Evolutionary conservation across 495 filamentous ascomycete genomes (phyloP).

Genomic region (Penicillium lagena): DNA sequence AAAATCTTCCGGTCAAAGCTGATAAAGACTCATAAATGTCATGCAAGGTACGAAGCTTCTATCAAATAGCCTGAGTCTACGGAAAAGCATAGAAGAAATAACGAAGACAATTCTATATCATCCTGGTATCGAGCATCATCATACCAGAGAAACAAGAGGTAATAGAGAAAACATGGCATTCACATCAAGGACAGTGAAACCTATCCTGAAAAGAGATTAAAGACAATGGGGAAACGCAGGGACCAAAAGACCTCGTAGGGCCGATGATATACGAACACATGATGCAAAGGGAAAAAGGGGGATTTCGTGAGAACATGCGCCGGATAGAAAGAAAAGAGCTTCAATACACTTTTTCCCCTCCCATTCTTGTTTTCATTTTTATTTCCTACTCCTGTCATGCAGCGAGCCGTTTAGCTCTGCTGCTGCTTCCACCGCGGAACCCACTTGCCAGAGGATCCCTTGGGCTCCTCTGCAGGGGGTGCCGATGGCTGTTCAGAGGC

Average conservation of each 20-base stretch:
- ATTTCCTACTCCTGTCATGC: not conserved
- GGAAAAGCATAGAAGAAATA: too few relatives aligned
- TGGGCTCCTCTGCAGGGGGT: constrained; percentile 23
- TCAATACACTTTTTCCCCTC: constrained; percentile 21
- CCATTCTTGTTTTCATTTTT: not conserved
- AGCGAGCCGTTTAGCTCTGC: constrained; percentile 24
- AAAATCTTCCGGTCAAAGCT: too few relatives aligned
- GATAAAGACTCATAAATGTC: too few relatives aligned
- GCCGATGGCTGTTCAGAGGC: constrained; percentile 10
- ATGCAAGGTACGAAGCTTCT: too few relatives aligned
- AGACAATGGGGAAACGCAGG: constrained; percentile 10
- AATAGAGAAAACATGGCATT: not conserved
- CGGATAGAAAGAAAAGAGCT: constrained; percentile 18
- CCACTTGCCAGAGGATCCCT: constrained; percentile 28
- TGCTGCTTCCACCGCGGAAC: constrained; percentile 41
- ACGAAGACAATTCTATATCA: too few relatives aligned
- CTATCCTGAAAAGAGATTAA: constrained; percentile 7
- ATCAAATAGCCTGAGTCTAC: too few relatives aligned
- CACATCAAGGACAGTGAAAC: not conserved
- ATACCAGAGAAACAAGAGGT: too few relatives aligned
- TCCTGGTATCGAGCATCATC: too few relatives aligned
- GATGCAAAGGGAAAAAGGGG: constrained; percentile 12
- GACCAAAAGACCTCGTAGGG: constrained; percentile 10
- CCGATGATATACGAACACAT: constrained; percentile 23
- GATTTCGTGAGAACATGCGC: constrained; percentile 21